A percentile compares a stretch with the other conserved stretches of the same genome.
These are phyloP conservation scores for Cryptosporidium xiaoi DNA, from an alignment of 169 alveolate species.

Conservation along the genomic window DNA sequence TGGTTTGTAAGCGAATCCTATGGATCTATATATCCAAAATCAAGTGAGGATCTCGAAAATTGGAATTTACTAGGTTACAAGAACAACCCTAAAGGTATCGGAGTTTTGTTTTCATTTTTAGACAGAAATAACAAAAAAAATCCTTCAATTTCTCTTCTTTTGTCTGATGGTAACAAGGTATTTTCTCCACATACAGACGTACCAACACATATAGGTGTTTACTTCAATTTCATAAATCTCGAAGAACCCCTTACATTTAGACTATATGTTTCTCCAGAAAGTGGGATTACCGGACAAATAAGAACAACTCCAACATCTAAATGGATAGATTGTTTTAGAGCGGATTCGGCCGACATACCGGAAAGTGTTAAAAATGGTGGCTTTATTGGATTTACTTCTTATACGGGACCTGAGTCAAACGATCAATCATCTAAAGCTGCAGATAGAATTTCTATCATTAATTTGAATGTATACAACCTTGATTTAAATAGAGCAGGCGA, in stretches of 20 bases:
- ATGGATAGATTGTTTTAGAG: constrained; percentile 78
- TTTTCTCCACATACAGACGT: constrained; percentile 17
- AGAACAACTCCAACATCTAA: constrained; percentile 74
- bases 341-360: constrained; percentile 70
- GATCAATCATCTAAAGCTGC: constrained; percentile 24
- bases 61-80: constrained; percentile 80
- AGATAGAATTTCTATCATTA: constrained; percentile 54
- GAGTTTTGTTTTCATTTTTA: constrained; percentile 76
- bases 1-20: constrained; percentile 80
- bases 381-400: constrained; percentile 78
- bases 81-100: constrained; percentile 78
- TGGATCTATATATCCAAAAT: constrained; percentile 74
- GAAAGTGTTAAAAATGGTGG: constrained; percentile 70
- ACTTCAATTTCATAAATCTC: constrained; percentile 37
- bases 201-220: constrained; percentile 63
- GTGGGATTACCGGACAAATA: constrained; percentile 77
- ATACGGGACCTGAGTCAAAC: constrained; percentile 58
- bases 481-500: constrained; percentile 78
- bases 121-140: constrained; percentile 75
- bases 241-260: constrained; percentile 73
- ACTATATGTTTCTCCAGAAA: constrained; percentile 76
- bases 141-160: constrained; percentile 78
- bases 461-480: constrained; percentile 73
- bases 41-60: constrained; percentile 74
- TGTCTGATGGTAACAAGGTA: constrained; percentile 42